Evolutionary conservation across 345 rosid species (phyloP), one percentile per base, ranked within the genome.

Genomic region (Hibiscus tridactylites): DNA sequence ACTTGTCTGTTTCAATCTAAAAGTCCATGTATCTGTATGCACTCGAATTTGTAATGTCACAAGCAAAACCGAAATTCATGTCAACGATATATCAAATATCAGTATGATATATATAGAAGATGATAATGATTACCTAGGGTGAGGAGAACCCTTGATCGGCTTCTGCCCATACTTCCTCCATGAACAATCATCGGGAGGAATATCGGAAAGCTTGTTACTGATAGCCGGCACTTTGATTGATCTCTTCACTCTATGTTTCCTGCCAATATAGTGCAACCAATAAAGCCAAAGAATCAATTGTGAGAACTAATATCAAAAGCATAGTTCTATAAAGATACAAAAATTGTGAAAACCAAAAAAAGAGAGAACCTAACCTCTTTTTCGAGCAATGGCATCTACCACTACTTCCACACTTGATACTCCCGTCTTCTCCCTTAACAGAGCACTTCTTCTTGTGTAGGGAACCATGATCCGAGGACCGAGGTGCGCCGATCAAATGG

Each of bases 311-410:
- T 39, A 39, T 39, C 46, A 47, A 67, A 17, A 39, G 11, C 12
- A 59, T 7, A 75, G 53, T 46, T 60, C 53, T n/a, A 17, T 64
- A 31, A 26, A 65, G 16, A 46, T 6, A 5, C 13, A 9, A 15
- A 56, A 44, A 37, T 9, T 17, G 59, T 2, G 11, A 13, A 35
- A 21, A 28, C 10, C 2, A 2, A 2, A 44, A 44, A 44, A 44
- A 47, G n/a, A 12, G 6, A 49, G 53, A 49, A 49, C 53, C 76
- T 17, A n/a, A 90, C 96, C 96, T 87, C 73, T 83, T 88, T 84
- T 87, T 88, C 56, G 96, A 88, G 76, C 96, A 90, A 62, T 88
- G 93, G 53, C 96, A 90, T 84, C 81, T 88, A 70, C 93, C 82
- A 54, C 79, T 49, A 33, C 71, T 79, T 33, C 84, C 83, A 35